Evolutionary conservation across 2,329 filamentous ascomycete genomes (phyloP).

Genomic region (Neofusicoccum sp.): DNA sequence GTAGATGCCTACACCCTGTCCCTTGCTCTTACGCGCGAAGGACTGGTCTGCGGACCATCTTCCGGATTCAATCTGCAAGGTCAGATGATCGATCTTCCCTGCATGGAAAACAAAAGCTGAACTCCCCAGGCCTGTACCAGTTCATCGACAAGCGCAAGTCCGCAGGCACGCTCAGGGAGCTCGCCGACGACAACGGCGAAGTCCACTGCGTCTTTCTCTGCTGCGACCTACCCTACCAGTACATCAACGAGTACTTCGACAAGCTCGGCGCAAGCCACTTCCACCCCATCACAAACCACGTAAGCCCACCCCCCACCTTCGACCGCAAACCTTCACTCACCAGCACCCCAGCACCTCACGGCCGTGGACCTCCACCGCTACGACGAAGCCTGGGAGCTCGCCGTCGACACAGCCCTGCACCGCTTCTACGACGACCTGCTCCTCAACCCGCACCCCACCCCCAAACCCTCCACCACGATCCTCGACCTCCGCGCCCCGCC

Average conservation of each 20-base stretch:
- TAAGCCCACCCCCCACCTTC: constrained; percentile 23
- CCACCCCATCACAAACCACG: constrained; percentile 49
- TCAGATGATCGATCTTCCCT: constrained; percentile 19
- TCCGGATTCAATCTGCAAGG: constrained; percentile 57
- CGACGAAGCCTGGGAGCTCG: constrained; percentile 17
- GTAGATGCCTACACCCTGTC: constrained; percentile 55
- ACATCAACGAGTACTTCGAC: constrained; percentile 59
- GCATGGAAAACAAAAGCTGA: neutral
- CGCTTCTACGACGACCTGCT: neutral
- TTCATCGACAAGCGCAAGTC: constrained; percentile 51
- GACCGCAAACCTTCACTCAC: constrained; percentile 20
- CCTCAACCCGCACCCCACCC: neutral
- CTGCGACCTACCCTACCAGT: constrained; percentile 64
- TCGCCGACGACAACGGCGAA: constrained; percentile 47
- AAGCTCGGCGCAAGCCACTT: constrained; percentile 53
- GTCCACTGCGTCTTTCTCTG: constrained; percentile 60
- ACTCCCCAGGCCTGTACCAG: constrained; percentile 42
- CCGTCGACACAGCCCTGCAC: constrained; percentile 22
- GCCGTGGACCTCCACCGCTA: constrained; percentile 18
- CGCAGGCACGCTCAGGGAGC: constrained; percentile 43
- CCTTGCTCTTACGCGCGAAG: constrained; percentile 55
- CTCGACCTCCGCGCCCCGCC: constrained; percentile 24
- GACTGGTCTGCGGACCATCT: constrained; percentile 60
- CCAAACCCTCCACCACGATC: neutral
- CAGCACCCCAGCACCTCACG: constrained; percentile 19